phyloP scores from a whole-genome alignment of 768 basidiomycete species.

The Harrya chromipes region DNA sequence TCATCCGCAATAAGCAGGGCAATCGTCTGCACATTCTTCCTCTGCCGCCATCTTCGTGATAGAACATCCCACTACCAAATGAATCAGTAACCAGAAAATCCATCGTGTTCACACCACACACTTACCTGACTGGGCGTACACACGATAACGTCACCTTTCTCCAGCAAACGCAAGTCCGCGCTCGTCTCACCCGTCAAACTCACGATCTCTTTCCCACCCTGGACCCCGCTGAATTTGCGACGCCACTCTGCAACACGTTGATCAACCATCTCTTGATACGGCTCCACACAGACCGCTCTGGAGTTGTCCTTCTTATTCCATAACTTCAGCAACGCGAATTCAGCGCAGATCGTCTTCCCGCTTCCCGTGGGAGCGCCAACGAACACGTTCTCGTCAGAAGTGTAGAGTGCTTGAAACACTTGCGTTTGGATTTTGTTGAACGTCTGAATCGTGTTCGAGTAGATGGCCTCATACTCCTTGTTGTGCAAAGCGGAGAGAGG shows the following conservation, averaged over 20 bases:
- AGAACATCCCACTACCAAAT: conserved; percentile 84
- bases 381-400: conserved; percentile 94
- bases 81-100: not conserved
- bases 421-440: conserved; percentile 99
- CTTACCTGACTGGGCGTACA: conserved; percentile 89
- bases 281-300: conserved; percentile 92
- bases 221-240: conserved; percentile 73
- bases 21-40: conserved; percentile 94
- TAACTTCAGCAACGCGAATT: conserved; percentile 90
- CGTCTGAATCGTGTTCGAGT: conserved; percentile 70
- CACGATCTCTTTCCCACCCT: conserved; percentile 92
- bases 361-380: conserved; percentile 96
- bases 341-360: conserved; percentile 96
- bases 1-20: conserved; percentile 94
- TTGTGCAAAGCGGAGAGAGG: conserved; percentile 92
- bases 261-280: conserved; percentile 98
- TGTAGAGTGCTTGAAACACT: conserved; percentile 97
- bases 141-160: conserved; percentile 90
- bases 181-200: conserved; percentile 93
- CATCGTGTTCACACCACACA: not conserved
- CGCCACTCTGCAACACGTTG: conserved; percentile 86
- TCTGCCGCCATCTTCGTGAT: conserved; percentile 92
- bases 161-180: conserved; percentile 83
- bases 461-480: conserved; percentile 86
- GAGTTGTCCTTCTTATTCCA: conserved; percentile 86